Conservation (phyloP, 2,329 filamentous ascomycete species). For the Simplicillium sp. region DNA sequence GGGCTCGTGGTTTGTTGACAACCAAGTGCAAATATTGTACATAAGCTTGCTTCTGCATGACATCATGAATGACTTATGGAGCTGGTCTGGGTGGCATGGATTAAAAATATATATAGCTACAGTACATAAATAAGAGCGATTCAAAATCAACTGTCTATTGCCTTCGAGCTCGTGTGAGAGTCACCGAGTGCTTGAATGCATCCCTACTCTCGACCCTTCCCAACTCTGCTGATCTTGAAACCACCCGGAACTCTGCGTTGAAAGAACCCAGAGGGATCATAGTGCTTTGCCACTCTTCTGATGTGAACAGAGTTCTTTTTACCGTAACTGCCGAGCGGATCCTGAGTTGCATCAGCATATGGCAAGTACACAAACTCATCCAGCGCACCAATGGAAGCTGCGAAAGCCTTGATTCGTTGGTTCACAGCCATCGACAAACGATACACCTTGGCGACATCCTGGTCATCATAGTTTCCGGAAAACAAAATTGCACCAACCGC, state of each 20-base stretch:
- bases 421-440: background rate
- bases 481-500: background rate
- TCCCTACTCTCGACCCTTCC: background rate
- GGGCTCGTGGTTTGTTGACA: too few species aligned
- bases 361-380: slow-evolving; percentile 21
- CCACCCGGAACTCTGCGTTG: slow-evolving; percentile 20
- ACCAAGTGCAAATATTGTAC: too few species aligned
- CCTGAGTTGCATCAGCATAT: slow-evolving; percentile 18
- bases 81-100: too few species aligned
- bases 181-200: too few species aligned
- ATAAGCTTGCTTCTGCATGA: too few species aligned
- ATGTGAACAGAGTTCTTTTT: slow-evolving; percentile 14
- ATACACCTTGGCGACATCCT: background rate
- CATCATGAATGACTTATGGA: too few species aligned
- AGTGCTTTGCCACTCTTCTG: slow-evolving; percentile 14
- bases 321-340: slow-evolving; percentile 18
- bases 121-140: too few species aligned
- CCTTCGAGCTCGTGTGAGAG: too few species aligned
- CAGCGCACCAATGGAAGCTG: slow-evolving; percentile 11
- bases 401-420: slow-evolving; percentile 8
- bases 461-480: background rate
- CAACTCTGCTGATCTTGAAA: slow-evolving; percentile 15
- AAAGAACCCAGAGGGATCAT: slow-evolving; percentile 18
- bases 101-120: too few species aligned
- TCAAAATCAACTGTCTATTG: too few species aligned